Conservation (phyloP, 441 rosid species). For the Sinapis alba region DNA sequence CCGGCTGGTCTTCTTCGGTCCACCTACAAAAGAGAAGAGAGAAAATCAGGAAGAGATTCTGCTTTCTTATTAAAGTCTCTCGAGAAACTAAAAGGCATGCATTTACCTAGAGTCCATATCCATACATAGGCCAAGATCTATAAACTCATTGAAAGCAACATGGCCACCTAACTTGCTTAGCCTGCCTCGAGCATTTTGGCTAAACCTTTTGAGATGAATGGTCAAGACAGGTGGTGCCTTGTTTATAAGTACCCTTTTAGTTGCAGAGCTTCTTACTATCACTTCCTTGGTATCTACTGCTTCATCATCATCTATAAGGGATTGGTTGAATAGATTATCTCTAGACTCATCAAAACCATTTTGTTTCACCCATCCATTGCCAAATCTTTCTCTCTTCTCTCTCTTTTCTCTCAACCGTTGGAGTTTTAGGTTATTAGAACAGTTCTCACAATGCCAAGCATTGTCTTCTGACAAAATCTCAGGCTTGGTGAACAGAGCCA, state of each 20-base stretch:
- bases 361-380: not conserved
- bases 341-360: constrained; percentile 6
- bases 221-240: constrained; percentile 83
- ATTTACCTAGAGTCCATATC: constrained; percentile 79
- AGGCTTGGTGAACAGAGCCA: constrained; percentile 71
- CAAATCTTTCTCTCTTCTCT: not conserved
- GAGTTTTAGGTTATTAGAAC: constrained; percentile 52
- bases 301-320: not conserved
- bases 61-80: not conserved
- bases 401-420: constrained; percentile 45
- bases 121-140: constrained; percentile 77
- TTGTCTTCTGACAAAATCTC: constrained; percentile 84
- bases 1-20: constrained; percentile 34
- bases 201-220: constrained; percentile 88
- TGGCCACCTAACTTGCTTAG: constrained; percentile 86
- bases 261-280: constrained; percentile 84
- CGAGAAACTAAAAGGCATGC: not conserved
- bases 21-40: constrained; percentile 42
- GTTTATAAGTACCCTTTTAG: constrained; percentile 71
- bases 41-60: not conserved
- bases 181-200: constrained; percentile 85
- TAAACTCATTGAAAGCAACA: constrained; percentile 64
- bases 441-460: constrained; percentile 94
- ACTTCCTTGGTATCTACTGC: constrained; percentile 37
- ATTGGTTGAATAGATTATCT: constrained; percentile 35